phyloP scores from a whole-genome alignment of 2,329 filamentous ascomycete genomes.

The Metarhizium rileyi region DNA sequence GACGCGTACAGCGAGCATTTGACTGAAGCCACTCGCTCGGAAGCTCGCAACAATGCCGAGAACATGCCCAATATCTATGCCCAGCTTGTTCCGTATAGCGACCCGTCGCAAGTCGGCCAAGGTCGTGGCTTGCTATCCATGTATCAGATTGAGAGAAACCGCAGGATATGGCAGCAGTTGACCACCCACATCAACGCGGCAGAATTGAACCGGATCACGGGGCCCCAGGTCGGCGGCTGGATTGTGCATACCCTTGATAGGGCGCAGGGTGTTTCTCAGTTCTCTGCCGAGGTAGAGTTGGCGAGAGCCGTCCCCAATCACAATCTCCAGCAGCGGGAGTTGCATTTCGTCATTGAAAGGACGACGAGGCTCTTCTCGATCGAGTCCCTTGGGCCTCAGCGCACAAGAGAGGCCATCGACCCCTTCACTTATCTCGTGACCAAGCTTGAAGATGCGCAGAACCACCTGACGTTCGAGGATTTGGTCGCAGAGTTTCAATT shows the following conservation, averaged over 20 bases:
- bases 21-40: conserved; percentile 34
- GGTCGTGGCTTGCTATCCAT: conserved; percentile 11
- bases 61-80: conserved; percentile 28
- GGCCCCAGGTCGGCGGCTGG: conserved; percentile 34
- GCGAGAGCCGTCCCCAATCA: conserved; percentile 26
- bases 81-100: conserved; percentile 35
- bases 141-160: conserved; percentile 14
- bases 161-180: conserved; percentile 41
- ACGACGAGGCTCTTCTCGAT: conserved; percentile 32
- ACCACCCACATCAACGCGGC: conserved; percentile 36
- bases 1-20: conserved; percentile 46
- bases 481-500: conserved; percentile 53
- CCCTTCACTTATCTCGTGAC: conserved; percentile 37
- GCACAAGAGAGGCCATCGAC: conserved; percentile 36
- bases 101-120: conserved; percentile 20
- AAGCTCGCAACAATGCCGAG: conserved; percentile 34
- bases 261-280: conserved; percentile 31
- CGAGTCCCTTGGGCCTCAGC: conserved; percentile 24
- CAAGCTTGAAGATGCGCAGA: conserved; percentile 22
- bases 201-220: conserved; percentile 38
- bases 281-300: conserved; percentile 29
- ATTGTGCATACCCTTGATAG: conserved; percentile 44
- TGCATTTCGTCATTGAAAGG: conserved; percentile 39
- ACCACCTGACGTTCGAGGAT: conserved; percentile 26
- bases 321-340: conserved; percentile 27